Evolutionary conservation across 305 asterid species (phyloP).

Genomic region (Fraxinus paxiana): DNA sequence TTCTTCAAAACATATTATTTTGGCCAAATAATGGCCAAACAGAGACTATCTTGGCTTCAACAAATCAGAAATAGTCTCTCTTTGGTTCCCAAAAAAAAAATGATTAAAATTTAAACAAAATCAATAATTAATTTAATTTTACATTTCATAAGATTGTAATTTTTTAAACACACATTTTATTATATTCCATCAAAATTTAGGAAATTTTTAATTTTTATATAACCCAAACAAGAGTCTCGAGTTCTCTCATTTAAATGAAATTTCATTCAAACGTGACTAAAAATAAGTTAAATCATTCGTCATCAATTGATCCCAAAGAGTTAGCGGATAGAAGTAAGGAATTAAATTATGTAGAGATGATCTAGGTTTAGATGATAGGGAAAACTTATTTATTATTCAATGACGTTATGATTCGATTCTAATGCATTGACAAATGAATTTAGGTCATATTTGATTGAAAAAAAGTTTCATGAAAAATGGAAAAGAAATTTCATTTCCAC

Average conservation of each 20-base stretch:
- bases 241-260: neutral
- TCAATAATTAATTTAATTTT: neutral
- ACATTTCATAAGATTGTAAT: too few species aligned
- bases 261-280: neutral
- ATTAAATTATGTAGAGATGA: neutral
- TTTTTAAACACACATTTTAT: neutral
- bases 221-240: neutral
- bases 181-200: too few species aligned
- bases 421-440: neutral
- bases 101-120: too few species aligned
- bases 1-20: too few species aligned
- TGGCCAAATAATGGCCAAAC: too few species aligned
- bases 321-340: neutral
- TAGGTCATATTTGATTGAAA: too few species aligned
- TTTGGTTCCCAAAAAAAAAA: neutral
- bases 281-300: neutral
- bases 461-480: too few species aligned
- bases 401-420: neutral
- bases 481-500: too few species aligned
- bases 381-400: neutral
- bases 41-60: too few species aligned
- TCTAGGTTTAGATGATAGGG: neutral
- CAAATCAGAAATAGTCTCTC: neutral
- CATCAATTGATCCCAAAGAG: neutral
- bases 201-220: too few species aligned